Percentiles rank a stretch among this genome's conserved stretches.
Conservation (phyloP, 768 basidiomycete species). For the Atractiella rhizophila region DNA sequence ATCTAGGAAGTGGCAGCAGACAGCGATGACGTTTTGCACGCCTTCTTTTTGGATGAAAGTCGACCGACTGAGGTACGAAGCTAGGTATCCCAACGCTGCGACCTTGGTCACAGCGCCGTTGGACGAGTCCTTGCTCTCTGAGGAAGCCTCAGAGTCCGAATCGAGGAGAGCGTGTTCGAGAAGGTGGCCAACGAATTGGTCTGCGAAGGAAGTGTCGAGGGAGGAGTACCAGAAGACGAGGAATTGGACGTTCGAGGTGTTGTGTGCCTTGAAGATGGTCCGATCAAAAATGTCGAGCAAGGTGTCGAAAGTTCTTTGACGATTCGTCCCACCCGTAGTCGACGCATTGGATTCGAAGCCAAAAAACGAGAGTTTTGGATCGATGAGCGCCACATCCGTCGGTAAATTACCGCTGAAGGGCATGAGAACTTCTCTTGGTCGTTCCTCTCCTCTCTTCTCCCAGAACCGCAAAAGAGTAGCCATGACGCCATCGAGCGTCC, state of each 20-base stretch:
- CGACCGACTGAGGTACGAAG: constrained; percentile 71
- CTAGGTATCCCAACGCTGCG: constrained; percentile 82
- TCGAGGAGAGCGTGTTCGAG: constrained; percentile 63
- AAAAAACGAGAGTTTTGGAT: constrained; percentile 1
- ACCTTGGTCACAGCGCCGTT: constrained; percentile 52
- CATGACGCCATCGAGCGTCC: constrained; percentile 12
- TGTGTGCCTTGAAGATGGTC: constrained; percentile 79
- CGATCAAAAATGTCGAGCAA: constrained; percentile 84
- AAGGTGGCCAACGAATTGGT: constrained; percentile 84
- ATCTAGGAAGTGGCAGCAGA: constrained; percentile 66
- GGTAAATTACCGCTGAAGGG: too few relatives aligned
- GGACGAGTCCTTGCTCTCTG: constrained; percentile 20
- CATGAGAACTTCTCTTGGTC: too few relatives aligned
- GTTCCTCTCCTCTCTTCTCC: too few relatives aligned
- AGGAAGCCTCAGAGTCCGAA: constrained; percentile 21
- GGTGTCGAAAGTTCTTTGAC: constrained; percentile 40
- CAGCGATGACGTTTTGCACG: constrained; percentile 43
- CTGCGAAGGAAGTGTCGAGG: constrained; percentile 61
- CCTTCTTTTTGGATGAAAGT: constrained; percentile 52
- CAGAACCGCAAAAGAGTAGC: constrained; percentile 16
- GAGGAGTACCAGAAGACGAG: constrained; percentile 88
- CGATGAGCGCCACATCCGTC: too few relatives aligned
- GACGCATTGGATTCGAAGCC: neutral
- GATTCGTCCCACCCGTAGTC: constrained; percentile 17
- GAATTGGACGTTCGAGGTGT: constrained; percentile 92